Conservation (phyloP, 1,284 basidiomycete species). For the Boletus subluridellus region DNA sequence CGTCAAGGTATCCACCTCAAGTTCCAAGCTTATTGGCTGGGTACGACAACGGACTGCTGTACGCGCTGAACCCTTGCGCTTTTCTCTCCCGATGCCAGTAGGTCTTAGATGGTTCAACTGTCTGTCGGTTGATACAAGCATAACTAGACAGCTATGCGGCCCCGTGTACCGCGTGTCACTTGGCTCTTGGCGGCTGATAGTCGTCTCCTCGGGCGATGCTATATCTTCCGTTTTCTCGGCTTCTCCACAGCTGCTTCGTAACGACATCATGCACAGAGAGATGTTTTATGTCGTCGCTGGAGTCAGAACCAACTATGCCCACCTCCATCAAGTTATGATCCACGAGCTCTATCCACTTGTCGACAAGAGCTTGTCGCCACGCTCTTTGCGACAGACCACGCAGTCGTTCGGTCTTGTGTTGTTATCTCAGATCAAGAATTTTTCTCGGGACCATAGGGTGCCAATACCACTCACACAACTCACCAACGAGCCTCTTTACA, state of each 20-base stretch:
- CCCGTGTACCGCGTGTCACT: constrained; percentile 17
- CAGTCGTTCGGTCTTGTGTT: constrained; percentile 7
- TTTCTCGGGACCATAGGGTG: too few species aligned
- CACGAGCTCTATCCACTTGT: constrained; percentile 19
- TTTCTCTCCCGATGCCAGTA: constrained; percentile 27
- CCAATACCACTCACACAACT: too few species aligned
- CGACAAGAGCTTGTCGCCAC: constrained; percentile 7
- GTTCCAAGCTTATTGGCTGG: constrained; percentile 17
- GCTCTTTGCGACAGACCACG: constrained; percentile 12
- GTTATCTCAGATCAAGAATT: too few species aligned
- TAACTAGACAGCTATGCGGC: constrained; percentile 15
- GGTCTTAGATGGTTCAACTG: not conserved
- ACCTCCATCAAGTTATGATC: constrained; percentile 18
- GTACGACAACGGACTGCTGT: constrained; percentile 19
- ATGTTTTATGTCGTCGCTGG: constrained; percentile 19
- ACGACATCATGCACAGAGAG: constrained; percentile 13
- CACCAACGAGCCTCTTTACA: not conserved
- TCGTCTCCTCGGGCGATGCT: constrained; percentile 16
- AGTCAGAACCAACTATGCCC: constrained; percentile 2
- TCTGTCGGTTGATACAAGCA: not conserved
- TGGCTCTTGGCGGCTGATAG: constrained; percentile 16
- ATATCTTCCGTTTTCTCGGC: constrained; percentile 15
- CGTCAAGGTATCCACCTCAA: not conserved
- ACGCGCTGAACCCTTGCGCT: constrained; percentile 13
- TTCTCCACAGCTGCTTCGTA: constrained; percentile 8